Percentiles rank a stretch among this genome's conserved stretches.
Evolutionary conservation across 176 grass and related monocot genomes (phyloP).

Genomic region (Ananas comosus): DNA sequence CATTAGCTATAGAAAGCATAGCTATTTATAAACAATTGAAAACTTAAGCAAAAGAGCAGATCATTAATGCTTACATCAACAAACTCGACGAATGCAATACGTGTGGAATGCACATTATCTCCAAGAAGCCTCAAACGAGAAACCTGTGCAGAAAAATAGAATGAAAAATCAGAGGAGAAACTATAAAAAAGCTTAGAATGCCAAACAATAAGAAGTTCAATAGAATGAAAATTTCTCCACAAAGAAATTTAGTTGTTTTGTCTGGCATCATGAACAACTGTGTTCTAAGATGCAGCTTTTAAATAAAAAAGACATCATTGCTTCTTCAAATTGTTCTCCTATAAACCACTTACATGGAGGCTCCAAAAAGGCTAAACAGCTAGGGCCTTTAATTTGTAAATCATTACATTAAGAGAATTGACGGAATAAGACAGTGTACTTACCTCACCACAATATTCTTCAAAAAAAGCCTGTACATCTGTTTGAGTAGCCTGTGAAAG

Average conservation of each 20-base stretch:
- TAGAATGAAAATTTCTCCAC: too few relatives aligned
- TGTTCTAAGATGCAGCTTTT: too few relatives aligned
- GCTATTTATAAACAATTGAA: conserved; percentile 2
- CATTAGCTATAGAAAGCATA: not conserved
- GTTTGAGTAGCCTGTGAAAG: conserved; percentile 61
- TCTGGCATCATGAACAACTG: too few relatives aligned
- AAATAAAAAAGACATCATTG: too few relatives aligned
- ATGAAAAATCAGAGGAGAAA: conserved; percentile 9
- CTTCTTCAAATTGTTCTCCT: not conserved
- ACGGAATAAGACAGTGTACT: not conserved
- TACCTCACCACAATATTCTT: conserved; percentile 77
- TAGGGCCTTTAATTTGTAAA: too few relatives aligned
- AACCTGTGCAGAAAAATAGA: conserved; percentile 44
- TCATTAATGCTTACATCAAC: conserved; percentile 46
- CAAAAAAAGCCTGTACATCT: conserved; percentile 86
- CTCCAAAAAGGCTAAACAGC: not conserved
- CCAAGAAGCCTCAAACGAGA: conserved; percentile 84
- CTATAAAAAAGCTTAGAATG: not conserved
- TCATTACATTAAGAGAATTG: too few relatives aligned
- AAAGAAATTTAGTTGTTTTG: too few relatives aligned
- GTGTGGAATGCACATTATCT: conserved; percentile 79
- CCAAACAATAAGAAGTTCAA: not conserved
- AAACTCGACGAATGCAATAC: conserved; percentile 94
- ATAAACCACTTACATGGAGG: not conserved
- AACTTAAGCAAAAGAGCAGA: conserved; percentile 5